These are phyloP conservation scores for Sequoiadendron giganteum DNA, from an alignment of 75 land plant genomes.

Conservation along the genomic window DNA sequence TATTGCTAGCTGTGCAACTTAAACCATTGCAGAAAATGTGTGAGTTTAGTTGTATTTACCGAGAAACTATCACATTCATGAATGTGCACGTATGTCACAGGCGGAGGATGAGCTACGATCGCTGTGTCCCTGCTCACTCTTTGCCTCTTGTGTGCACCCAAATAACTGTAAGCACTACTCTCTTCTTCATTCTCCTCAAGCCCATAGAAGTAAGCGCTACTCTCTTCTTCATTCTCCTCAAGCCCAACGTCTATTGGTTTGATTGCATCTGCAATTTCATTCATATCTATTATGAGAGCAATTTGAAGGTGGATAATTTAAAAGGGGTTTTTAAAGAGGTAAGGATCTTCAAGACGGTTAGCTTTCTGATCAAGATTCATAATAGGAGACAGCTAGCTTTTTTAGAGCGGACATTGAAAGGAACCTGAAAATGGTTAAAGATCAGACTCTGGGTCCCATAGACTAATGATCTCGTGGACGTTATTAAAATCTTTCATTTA, in stretches of 20 bases:
- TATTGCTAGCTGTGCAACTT: neutral
- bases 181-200: neutral
- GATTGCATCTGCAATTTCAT: neutral
- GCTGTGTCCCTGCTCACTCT: neutral
- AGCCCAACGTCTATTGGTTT: neutral
- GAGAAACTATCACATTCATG: slow-evolving; percentile 21
- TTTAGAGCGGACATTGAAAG: no score
- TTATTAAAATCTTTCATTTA: no score
- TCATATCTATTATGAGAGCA: no score
- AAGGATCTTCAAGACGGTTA: no score
- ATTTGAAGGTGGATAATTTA: no score
- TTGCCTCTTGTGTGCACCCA: neutral
- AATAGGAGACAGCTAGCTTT: no score
- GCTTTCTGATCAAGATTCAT: no score
- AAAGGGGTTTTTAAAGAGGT: no score
- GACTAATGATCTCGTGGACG: no score
- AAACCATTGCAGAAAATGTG: neutral
- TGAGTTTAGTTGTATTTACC: neutral
- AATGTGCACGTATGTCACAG: slow-evolving; percentile 18
- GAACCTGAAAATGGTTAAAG: no score
- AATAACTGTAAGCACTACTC: neutral
- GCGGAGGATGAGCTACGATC: neutral
- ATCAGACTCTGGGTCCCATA: no score
- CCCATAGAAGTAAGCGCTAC: no score
- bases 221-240: neutral